Evolutionary conservation across 2,329 filamentous ascomycete species (phyloP), one percentile per base, ranked within the genome.

Genomic region (Fusarium nematophilum): DNA sequence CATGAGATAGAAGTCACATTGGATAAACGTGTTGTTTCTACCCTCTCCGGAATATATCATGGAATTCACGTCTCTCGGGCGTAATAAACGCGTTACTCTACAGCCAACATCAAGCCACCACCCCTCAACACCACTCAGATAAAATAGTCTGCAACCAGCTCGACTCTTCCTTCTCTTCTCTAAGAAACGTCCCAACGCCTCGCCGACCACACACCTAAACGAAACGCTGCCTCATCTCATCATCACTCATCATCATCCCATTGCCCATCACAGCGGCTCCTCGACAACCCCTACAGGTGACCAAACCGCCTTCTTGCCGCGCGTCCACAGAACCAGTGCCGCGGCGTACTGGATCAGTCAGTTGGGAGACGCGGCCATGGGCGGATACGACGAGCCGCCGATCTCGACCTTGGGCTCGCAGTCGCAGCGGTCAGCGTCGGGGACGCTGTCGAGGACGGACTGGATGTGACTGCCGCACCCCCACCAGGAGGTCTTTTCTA

Each of bases 401-500:
- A 79, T 78, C 69, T 86, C 82, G 59, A 90, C 78, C 70, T 84
- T 84, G 23, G 89, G 88, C 66, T 82, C 78, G 71, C 89, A 92
- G 18, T 77, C 79, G 78, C 90, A 92, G 75, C 88, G 84, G 33
- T 90, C 79, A 6, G 78, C 74, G 29, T 79, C 75, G 5, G 86
- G 81, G 36, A 91, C 72, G 21, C 72, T 68, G 71, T 88, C 84
- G 78, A 92, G 84, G 65, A 91, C 87, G 13, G 73, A 73, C 10
- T 84, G 76, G 64, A 90, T 78, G 75, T 90, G 86, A 57, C 66
- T 78, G 59, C 87, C 87, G 73, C 88, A 90, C 58, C 87, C 88
- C 76, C 79, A 85, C 88, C 88, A 90, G 50, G 85, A 61, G 33
- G 69, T 57, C 53, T 68, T 70, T 13, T 67, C 67, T 70, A 26